Conservation (phyloP, 306 rosid genomes). For the Quercus ilex region DNA sequence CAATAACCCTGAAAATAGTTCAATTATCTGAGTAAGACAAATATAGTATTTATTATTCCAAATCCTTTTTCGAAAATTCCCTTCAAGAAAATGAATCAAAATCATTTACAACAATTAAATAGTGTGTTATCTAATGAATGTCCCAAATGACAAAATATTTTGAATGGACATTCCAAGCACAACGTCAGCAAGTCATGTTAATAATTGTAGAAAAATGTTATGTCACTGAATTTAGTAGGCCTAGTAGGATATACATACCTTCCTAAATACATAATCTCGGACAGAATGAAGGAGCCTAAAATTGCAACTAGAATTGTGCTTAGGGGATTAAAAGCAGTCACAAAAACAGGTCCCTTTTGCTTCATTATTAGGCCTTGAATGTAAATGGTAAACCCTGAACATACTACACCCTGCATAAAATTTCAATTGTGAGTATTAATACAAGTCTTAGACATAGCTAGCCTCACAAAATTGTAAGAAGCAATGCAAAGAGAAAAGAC, state of each 20-base stretch:
- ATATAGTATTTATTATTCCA: too few species aligned
- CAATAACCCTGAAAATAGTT: slow-evolving; percentile 35
- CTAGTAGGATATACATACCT: slow-evolving; percentile 22
- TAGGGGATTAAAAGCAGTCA: slow-evolving; percentile 44
- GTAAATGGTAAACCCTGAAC: slow-evolving; percentile 36
- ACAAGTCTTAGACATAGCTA: not conserved
- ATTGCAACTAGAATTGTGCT: slow-evolving; percentile 47
- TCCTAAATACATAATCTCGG: slow-evolving; percentile 39
- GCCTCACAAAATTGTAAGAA: not conserved
- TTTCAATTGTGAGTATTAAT: not conserved
- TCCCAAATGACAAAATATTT: too few species aligned
- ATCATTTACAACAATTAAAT: too few species aligned
- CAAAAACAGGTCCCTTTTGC: not conserved
- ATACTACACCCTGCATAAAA: slow-evolving; percentile 43
- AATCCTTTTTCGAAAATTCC: too few species aligned
- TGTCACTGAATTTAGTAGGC: too few species aligned
- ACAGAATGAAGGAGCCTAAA: slow-evolving; percentile 31
- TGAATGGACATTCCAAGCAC: too few species aligned
- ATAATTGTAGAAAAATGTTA: too few species aligned
- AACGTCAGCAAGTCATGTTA: too few species aligned
- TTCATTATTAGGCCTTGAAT: slow-evolving; percentile 46
- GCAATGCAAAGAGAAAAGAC: too few species aligned
- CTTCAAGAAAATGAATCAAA: too few species aligned
- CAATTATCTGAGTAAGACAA: not conserved
- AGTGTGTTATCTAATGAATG: too few species aligned